Base-by-base conservation (phyloP, 2,329 filamentous ascomycete genomes). In the Falciphora oryzae region DNA sequence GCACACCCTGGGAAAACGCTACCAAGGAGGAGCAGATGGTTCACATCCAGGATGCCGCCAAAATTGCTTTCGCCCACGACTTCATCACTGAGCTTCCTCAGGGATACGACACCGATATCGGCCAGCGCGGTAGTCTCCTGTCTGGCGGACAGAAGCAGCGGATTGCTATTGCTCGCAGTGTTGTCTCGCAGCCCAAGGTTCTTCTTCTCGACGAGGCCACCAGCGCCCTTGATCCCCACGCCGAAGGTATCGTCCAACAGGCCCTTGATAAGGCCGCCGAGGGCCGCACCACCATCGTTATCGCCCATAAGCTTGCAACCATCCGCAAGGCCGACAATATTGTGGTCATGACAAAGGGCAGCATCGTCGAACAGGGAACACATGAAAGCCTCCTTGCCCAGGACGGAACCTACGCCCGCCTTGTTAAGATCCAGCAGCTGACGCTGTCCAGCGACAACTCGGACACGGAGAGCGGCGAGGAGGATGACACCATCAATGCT, bases 191-290 rank as follows among this genome's bases (percentile, higher is more conserved):
- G 32, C 77, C 77, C 4, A 75, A 75, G 59, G 84, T 90, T 38
- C 77, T 90, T 0, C 80, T 90, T 18, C 75, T 90, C 2, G 88
- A 90, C 66, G 88, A 90, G 73, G 87, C 87, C 1, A 90, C 88
- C 0, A 85, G 81, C 59, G 84, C 86, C 0, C 70, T 80, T 28
- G 76, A 78, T 61, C 72, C 74, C 2, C 72, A 77, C n/a, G 73
- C 78, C 1, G 77, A 80, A 60, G 73, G 76, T 1, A 76, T 83
- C 25, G 83, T 87, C 0, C 84, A 87, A 66, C 73, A 78, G 31
- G 83, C 84, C 0, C 76, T 87, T 3, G 79, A 82, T 58, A 77
- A 76, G 18, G 78, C 85, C 0, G 83, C 84, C 0, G 74, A 77
- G 57, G 79, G 81, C 50, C 77, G 86, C 5, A 90, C 87, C 0